Conservation (phyloP, 495 filamentous ascomycete species). For the Oidiodendron maius region DNA sequence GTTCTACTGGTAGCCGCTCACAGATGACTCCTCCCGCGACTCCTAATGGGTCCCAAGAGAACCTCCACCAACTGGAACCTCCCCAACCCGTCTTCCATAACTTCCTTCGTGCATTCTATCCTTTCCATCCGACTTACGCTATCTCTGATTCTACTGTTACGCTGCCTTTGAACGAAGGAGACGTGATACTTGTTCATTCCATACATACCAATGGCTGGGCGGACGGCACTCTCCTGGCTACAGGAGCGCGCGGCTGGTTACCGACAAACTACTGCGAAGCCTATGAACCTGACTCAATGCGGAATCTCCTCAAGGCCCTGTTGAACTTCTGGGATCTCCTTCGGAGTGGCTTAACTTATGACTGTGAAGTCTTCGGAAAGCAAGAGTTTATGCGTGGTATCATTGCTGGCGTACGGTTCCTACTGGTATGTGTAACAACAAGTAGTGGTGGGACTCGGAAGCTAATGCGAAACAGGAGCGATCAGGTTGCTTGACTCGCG, state of each 20-base stretch:
- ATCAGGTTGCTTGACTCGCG: slow-evolving; percentile 80
- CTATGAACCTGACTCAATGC: slow-evolving; percentile 83
- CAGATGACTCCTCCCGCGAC: slow-evolving; percentile 67
- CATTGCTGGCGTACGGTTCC: slow-evolving; percentile 85
- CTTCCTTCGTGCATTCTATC: slow-evolving; percentile 93
- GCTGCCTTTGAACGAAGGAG: slow-evolving; percentile 79
- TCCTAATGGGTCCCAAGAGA: slow-evolving; percentile 56
- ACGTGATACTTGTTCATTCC: slow-evolving; percentile 91
- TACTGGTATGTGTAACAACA: slow-evolving; percentile 55
- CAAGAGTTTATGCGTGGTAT: slow-evolving; percentile 88
- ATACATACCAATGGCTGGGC: slow-evolving; percentile 99
- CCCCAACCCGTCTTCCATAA: slow-evolving; percentile 74
- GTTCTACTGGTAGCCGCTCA: slow-evolving; percentile 25
- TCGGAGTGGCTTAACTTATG: slow-evolving; percentile 56
- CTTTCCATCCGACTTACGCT: slow-evolving; percentile 74
- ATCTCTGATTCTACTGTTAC: slow-evolving; percentile 73
- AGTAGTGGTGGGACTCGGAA: not conserved
- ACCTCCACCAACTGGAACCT: slow-evolving; percentile 40
- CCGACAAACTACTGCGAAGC: slow-evolving; percentile 98
- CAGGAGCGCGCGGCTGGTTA: slow-evolving; percentile 89
- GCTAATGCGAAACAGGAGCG: slow-evolving; percentile 58
- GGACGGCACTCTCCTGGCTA: slow-evolving; percentile 87
- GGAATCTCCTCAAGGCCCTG: slow-evolving; percentile 76
- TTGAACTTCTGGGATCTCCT: slow-evolving; percentile 92
- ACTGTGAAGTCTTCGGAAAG: slow-evolving; percentile 67